phyloP scores from a whole-genome alignment of 441 rosid species.

The Hura crepitans region DNA sequence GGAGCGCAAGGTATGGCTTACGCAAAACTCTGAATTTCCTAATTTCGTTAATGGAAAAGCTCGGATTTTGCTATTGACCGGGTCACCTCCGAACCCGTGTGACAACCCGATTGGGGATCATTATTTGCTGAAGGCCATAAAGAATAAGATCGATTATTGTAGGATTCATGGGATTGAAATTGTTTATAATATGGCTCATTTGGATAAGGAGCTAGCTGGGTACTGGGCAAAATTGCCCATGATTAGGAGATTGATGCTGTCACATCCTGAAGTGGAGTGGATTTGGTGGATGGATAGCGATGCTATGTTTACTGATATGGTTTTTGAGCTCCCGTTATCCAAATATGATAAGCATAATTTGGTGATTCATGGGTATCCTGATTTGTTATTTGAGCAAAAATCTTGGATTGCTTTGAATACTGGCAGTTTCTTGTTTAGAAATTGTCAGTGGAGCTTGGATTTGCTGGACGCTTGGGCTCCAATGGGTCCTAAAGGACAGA shows the following conservation, averaged over 20 bases:
- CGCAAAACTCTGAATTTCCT: slow-evolving; percentile 70
- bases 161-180: slow-evolving; percentile 96
- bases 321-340: slow-evolving; percentile 68
- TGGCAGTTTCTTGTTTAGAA: slow-evolving; percentile 82
- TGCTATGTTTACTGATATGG: slow-evolving; percentile 93
- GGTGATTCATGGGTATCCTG: slow-evolving; percentile 91
- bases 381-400: slow-evolving; percentile 76
- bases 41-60: slow-evolving; percentile 61
- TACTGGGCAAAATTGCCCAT: slow-evolving; percentile 94
- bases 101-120: slow-evolving; percentile 95
- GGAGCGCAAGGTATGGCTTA: slow-evolving; percentile 77
- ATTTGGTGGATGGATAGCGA: slow-evolving; percentile 99
- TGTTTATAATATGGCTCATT: slow-evolving; percentile 93
- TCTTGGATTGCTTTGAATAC: slow-evolving; percentile 96
- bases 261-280: slow-evolving; percentile 94
- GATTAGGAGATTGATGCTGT: slow-evolving; percentile 82
- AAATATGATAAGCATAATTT: slow-evolving; percentile 63
- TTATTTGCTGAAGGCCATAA: slow-evolving; percentile 73
- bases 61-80: slow-evolving; percentile 70
- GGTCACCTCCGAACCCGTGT: slow-evolving; percentile 88
- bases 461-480: slow-evolving; percentile 98
- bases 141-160: slow-evolving; percentile 95
- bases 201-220: slow-evolving; percentile 86
- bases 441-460: slow-evolving; percentile 92
- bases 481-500: slow-evolving; percentile 83